Percentiles rank a stretch among this genome's conserved stretches.
Evolutionary conservation across 768 basidiomycete genomes (phyloP).

Genomic region (Podaxis sp.): DNA sequence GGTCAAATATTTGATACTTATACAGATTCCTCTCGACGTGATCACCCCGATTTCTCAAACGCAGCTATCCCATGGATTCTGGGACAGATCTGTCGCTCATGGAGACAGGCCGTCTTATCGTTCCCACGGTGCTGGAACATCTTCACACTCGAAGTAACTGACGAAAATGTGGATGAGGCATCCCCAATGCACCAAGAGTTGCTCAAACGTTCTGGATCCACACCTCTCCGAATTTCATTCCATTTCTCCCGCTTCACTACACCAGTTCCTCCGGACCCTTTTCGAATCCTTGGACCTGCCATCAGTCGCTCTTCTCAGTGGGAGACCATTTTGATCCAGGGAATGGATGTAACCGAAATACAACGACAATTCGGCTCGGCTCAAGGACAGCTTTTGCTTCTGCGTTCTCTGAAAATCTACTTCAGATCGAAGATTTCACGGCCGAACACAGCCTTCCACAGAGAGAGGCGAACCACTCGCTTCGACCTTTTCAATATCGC

Average conservation of each 20-base stretch:
- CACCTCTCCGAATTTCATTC: background rate
- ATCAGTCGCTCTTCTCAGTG: background rate
- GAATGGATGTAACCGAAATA: background rate
- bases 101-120: background rate
- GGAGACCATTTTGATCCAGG: background rate
- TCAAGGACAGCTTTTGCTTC: background rate
- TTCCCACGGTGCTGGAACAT: background rate
- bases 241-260: background rate
- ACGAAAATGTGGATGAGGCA: background rate
- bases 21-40: background rate
- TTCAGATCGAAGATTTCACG: background rate
- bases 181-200: background rate
- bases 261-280: background rate
- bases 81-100: conserved; percentile 4
- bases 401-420: background rate
- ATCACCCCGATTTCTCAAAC: background rate
- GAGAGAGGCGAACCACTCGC: background rate
- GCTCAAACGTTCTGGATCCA: background rate
- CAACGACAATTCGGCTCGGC: background rate
- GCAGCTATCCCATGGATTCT: background rate
- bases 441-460: background rate
- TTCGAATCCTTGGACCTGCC: background rate
- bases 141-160: background rate
- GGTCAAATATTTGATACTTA: background rate
- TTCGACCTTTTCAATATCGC: background rate